Evolutionary conservation across 2,329 filamentous ascomycete species (phyloP).

Genomic region (Plenodomus lindquistii): DNA sequence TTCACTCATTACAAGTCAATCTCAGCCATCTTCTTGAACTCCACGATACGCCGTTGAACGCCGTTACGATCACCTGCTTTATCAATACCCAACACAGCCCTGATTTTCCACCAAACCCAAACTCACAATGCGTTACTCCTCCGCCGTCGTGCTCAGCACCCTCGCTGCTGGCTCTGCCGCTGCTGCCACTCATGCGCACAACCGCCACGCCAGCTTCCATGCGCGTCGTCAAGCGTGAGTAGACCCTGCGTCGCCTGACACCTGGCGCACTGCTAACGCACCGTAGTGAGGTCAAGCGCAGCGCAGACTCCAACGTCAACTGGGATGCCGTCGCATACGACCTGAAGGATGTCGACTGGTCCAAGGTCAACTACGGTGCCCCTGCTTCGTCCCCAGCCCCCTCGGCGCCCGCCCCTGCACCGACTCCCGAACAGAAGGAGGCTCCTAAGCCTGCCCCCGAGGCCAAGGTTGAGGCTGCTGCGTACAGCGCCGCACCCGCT

Average conservation of each 20-base stretch:
- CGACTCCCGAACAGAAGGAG: background rate
- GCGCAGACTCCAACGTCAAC: constrained; percentile 26
- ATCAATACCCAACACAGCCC: constrained; percentile 10
- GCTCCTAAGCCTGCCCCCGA: constrained; percentile 15
- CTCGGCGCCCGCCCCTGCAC: constrained; percentile 11
- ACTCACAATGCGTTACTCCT: constrained; percentile 40
- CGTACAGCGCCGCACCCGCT: constrained; percentile 4
- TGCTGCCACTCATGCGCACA: constrained; percentile 30
- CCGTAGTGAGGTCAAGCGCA: constrained; percentile 37
- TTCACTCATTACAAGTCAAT: constrained; percentile 31
- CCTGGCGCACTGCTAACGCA: constrained; percentile 10
- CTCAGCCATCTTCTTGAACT: constrained; percentile 4
- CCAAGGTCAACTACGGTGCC: constrained; percentile 29
- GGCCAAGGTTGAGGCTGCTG: constrained; percentile 11
- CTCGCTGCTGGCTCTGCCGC: constrained; percentile 42
- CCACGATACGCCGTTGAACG: constrained; percentile 28
- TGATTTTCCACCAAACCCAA: constrained; percentile 7
- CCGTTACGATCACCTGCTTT: constrained; percentile 25
- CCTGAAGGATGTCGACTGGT: constrained; percentile 34
- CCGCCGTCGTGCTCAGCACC: constrained; percentile 44
- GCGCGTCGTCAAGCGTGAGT: constrained; percentile 40
- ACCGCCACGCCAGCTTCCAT: constrained; percentile 44
- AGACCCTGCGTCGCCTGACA: background rate
- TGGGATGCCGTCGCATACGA: constrained; percentile 34
- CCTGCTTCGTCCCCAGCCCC: constrained; percentile 16